A percentile compares a stretch with the other conserved stretches of the same genome.
Conservation (phyloP, 2,329 filamentous ascomycete species). For the Xylariaceae sp. region DNA sequence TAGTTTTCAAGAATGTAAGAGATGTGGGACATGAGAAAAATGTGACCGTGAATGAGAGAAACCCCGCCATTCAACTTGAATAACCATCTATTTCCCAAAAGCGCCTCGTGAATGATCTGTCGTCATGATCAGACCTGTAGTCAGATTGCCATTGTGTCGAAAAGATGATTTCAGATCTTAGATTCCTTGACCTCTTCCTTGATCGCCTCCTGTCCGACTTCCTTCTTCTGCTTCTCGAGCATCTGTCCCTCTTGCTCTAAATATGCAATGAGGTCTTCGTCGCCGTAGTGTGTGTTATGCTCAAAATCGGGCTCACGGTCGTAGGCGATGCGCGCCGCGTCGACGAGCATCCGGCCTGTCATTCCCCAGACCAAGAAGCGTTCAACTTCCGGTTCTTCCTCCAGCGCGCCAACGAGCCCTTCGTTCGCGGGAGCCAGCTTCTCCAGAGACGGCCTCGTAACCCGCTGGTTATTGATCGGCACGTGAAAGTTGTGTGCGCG, state of each 20-base stretch:
- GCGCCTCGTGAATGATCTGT: background rate
- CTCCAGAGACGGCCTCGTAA: slow-evolving; percentile 52
- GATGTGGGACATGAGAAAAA: too few relatives aligned
- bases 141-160: too few relatives aligned
- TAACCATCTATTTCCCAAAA: too few relatives aligned
- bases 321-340: slow-evolving; percentile 82
- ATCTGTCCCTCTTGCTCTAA: slow-evolving; percentile 43
- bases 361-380: slow-evolving; percentile 90
- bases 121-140: background rate
- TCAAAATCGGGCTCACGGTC: slow-evolving; percentile 80
- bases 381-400: slow-evolving; percentile 44
- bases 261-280: slow-evolving; percentile 47
- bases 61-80: too few relatives aligned
- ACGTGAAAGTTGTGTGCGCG: slow-evolving; percentile 89
- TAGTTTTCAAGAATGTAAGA: too few relatives aligned
- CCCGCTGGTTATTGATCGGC: slow-evolving; percentile 66
- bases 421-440: slow-evolving; percentile 23
- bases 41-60: too few relatives aligned
- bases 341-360: slow-evolving; percentile 87
- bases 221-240: slow-evolving; percentile 41
- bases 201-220: slow-evolving; percentile 30
- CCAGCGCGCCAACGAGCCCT: slow-evolving; percentile 20
- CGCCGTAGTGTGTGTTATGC: slow-evolving; percentile 52
- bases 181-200: slow-evolving; percentile 35
- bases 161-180: slow-evolving; percentile 42